phyloP scores from a whole-genome alignment of 2,329 filamentous ascomycete genomes.

The Penicillium sp. region DNA sequence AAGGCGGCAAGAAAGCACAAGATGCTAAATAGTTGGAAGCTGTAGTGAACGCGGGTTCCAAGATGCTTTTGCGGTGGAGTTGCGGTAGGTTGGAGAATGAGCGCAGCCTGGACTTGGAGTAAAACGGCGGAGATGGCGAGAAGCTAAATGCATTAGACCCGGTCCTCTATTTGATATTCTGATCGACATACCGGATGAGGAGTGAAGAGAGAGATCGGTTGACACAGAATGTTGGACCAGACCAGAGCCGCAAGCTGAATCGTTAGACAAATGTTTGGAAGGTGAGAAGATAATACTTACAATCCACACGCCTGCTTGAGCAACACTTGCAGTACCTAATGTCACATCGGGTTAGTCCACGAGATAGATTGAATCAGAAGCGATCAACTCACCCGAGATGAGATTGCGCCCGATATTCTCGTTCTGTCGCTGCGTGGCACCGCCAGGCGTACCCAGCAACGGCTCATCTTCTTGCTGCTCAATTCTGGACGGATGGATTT shows the following conservation, averaged over 20 bases:
- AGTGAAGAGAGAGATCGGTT: slow-evolving; percentile 73
- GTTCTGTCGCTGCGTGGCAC: too few species aligned
- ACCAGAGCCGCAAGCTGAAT: slow-evolving; percentile 62
- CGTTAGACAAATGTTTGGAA: neutral
- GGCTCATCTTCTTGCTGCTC: too few species aligned
- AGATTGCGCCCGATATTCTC: slow-evolving; percentile 61
- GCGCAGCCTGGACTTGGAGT: slow-evolving; percentile 69
- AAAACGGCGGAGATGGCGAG: slow-evolving; percentile 55
- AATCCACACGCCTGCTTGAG: slow-evolving; percentile 71
- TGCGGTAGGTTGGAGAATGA: slow-evolving; percentile 82
- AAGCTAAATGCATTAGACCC: slow-evolving; percentile 45
- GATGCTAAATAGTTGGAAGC: slow-evolving; percentile 56
- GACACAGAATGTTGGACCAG: slow-evolving; percentile 69
- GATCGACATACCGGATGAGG: slow-evolving; percentile 66
- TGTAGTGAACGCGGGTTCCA: slow-evolving; percentile 61
- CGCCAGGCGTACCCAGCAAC: too few species aligned
- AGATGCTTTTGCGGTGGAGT: slow-evolving; percentile 65
- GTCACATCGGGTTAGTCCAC: neutral
- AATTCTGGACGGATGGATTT: too few species aligned
- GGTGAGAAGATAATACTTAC: slow-evolving; percentile 34
- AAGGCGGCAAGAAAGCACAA: slow-evolving; percentile 39
- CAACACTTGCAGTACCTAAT: slow-evolving; percentile 71
- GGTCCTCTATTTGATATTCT: neutral
- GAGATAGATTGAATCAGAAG: slow-evolving; percentile 3
- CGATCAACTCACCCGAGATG: slow-evolving; percentile 56